phyloP scores from a whole-genome alignment of 2,329 filamentous ascomycete genomes.

The Thelonectria discophora region DNA sequence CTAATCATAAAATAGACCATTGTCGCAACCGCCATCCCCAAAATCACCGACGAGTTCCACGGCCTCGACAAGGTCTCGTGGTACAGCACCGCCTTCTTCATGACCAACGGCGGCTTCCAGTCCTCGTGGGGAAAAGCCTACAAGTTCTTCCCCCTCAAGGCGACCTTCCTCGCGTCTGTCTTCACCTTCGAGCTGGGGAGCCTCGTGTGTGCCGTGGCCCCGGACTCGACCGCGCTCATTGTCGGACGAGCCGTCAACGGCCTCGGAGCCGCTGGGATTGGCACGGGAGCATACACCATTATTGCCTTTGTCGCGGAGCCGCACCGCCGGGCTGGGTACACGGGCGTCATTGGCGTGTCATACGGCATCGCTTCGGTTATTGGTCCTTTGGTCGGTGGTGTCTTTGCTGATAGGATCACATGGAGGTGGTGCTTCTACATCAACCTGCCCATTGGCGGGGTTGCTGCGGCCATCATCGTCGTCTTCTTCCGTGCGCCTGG shows the following conservation, averaged over 20 bases:
- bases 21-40: constrained; percentile 64
- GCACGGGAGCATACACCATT: constrained; percentile 59
- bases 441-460: constrained; percentile 49
- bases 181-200: constrained; percentile 65
- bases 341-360: constrained; percentile 48
- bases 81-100: constrained; percentile 66
- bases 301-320: constrained; percentile 55
- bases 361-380: constrained; percentile 50
- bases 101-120: constrained; percentile 57
- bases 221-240: constrained; percentile 58
- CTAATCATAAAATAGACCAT: constrained; percentile 49
- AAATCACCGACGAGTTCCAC: constrained; percentile 63
- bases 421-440: constrained; percentile 55
- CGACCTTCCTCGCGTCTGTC: constrained; percentile 58
- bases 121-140: constrained; percentile 58
- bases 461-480: constrained; percentile 48
- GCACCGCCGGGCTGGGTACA: constrained; percentile 47
- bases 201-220: constrained; percentile 58
- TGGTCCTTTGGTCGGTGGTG: constrained; percentile 49
- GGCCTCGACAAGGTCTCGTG: constrained; percentile 64
- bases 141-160: constrained; percentile 62
- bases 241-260: constrained; percentile 60
- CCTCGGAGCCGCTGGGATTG: constrained; percentile 59
- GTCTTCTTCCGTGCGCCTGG: constrained; percentile 55
- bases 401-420: constrained; percentile 48